Evolutionary conservation across 1,139 yeast species (phyloP).

Genomic region (Protomyces pachydermus): DNA sequence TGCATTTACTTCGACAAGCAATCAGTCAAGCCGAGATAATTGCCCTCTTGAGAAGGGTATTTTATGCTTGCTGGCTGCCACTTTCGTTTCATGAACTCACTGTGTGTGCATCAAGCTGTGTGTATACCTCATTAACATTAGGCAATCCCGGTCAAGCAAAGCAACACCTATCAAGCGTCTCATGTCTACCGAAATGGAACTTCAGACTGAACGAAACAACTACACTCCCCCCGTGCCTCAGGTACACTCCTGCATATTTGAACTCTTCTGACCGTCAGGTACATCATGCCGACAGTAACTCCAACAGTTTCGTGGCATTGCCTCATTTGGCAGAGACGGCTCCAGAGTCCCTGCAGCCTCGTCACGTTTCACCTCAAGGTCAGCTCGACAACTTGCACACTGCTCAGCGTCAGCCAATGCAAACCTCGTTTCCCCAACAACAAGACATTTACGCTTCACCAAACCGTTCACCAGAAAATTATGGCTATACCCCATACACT

Average conservation of each 20-base stretch:
- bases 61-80: not conserved
- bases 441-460: slow-evolving; percentile 20
- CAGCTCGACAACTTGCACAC: not conserved
- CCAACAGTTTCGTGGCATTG: not conserved
- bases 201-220: not conserved
- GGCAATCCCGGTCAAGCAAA: not conserved
- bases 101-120: not conserved
- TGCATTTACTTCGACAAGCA: not conserved
- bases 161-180: not conserved
- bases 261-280: not conserved
- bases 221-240: not conserved
- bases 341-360: not conserved
- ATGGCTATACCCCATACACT: not conserved
- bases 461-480: not conserved
- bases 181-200: not conserved
- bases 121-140: not conserved
- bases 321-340: not conserved
- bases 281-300: not conserved
- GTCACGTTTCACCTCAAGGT: not conserved
- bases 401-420: not conserved
- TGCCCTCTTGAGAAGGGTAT: not conserved
- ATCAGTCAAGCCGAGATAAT: not conserved
- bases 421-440: not conserved
- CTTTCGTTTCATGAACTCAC: not conserved
- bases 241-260: not conserved